A percentile compares a stretch with the other conserved stretches of the same genome.
phyloP scores from a whole-genome alignment of 192 early-diverging fungal species.

The Linderina pennispora region DNA sequence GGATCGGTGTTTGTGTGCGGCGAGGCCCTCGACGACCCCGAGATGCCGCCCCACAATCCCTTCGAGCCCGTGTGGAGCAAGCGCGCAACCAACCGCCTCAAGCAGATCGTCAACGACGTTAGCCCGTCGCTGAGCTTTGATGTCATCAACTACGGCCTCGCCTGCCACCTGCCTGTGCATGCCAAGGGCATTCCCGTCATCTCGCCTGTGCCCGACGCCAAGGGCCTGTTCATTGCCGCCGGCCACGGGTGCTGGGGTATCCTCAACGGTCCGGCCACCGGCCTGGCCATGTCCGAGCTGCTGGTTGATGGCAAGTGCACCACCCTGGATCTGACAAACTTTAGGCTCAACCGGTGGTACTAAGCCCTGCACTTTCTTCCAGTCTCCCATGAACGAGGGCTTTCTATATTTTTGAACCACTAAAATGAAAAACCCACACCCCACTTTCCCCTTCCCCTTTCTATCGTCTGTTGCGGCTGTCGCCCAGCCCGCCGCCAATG shows the following conservation, averaged over 20 bases:
- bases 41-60: constrained; percentile 46
- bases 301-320: constrained; percentile 25
- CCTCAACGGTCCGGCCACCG: constrained; percentile 42
- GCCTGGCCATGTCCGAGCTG: constrained; percentile 37
- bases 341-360: constrained; percentile 37
- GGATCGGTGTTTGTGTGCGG: constrained; percentile 47
- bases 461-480: no score
- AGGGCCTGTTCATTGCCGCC: constrained; percentile 38
- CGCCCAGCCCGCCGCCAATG: not conserved
- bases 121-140: constrained; percentile 28
- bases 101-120: constrained; percentile 44
- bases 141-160: constrained; percentile 37
- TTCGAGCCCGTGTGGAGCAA: constrained; percentile 44
- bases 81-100: constrained; percentile 32
- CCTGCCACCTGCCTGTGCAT: constrained; percentile 40
- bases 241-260: constrained; percentile 48
- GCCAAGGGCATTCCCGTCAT: constrained; percentile 44
- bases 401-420: not conserved
- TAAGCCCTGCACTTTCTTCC: not conserved
- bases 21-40: constrained; percentile 40
- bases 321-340: constrained; percentile 32
- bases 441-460: no score
- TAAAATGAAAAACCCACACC: not conserved
- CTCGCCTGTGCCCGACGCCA: constrained; percentile 28
- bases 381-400: no score